Evolutionary conservation across 2,329 filamentous ascomycete genomes (phyloP).

Genomic region (Colletotrichum endophyticum): DNA sequence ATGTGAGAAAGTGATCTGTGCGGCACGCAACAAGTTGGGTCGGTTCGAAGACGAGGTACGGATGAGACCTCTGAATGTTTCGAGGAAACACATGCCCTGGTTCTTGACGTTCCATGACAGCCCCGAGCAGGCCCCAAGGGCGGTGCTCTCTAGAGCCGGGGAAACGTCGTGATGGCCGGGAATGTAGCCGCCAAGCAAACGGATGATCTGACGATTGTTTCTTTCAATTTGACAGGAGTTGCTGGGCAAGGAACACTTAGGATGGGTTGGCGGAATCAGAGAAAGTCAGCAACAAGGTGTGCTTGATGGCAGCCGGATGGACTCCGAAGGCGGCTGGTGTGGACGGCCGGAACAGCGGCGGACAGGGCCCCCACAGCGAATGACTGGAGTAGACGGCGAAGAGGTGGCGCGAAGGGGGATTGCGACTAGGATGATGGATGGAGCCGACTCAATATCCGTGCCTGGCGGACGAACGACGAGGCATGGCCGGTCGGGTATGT

Average conservation of each 20-base stretch:
- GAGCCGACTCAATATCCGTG: background rate
- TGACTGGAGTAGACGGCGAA: background rate
- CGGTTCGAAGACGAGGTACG: background rate
- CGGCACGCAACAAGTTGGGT: background rate
- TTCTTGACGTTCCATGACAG: background rate
- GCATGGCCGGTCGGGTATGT: background rate
- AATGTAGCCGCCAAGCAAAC: background rate
- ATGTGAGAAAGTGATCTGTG: conserved; percentile 15
- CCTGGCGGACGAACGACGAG: background rate
- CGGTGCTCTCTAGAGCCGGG: background rate
- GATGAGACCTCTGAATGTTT: background rate
- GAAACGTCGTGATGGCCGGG: background rate
- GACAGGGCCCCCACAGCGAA: background rate
- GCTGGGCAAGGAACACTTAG: background rate
- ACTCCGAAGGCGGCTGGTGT: background rate
- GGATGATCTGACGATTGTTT: background rate
- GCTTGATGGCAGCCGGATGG: background rate
- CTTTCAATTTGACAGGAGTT: conserved; percentile 3
- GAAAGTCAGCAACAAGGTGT: background rate
- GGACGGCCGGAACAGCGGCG: background rate
- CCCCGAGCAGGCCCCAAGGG: background rate
- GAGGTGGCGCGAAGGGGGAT: background rate
- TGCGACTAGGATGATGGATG: background rate
- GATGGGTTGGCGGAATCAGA: conserved; percentile 1
- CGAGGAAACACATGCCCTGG: background rate